Conservation (phyloP, 1,284 basidiomycete species). For the Tremellales sp. region DNA sequence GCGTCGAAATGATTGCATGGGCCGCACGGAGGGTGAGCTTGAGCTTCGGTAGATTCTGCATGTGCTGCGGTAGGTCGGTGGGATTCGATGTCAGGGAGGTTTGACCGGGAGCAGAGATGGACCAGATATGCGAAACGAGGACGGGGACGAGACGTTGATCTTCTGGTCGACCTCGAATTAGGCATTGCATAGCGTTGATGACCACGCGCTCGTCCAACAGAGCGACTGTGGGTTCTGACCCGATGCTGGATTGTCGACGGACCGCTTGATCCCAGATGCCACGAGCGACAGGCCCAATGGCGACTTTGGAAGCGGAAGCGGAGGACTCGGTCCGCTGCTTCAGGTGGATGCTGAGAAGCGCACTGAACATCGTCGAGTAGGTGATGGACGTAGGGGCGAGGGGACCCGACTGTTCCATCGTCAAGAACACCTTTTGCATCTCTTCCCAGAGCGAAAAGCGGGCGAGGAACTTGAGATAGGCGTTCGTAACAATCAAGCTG, state of each 20-base stretch:
- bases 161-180: conserved; percentile 26
- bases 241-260: conserved; percentile 20
- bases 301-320: neutral
- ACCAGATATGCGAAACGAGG: conserved; percentile 30
- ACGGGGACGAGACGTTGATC: conserved; percentile 28
- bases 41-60: conserved; percentile 10
- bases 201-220: conserved; percentile 33
- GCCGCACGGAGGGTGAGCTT: conserved; percentile 16
- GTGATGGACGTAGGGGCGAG: conserved; percentile 38
- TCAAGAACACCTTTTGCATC: conserved; percentile 37
- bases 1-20: conserved; percentile 20
- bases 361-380: conserved; percentile 37
- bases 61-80: neutral
- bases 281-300: conserved; percentile 22
- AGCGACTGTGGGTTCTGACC: conserved; percentile 1
- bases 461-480: conserved; percentile 44
- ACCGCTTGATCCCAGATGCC: conserved; percentile 34
- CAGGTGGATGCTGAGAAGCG: conserved; percentile 6
- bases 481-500: conserved; percentile 35
- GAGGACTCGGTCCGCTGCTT: neutral
- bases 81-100: conserved; percentile 2
- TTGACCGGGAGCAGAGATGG: conserved; percentile 24
- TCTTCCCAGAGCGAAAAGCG: conserved; percentile 35
- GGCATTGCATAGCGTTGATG: conserved; percentile 21
- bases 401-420: conserved; percentile 31